Base-by-base conservation (phyloP, 2,329 filamentous ascomycete species). In the Penicillium rolfsii region DNA sequence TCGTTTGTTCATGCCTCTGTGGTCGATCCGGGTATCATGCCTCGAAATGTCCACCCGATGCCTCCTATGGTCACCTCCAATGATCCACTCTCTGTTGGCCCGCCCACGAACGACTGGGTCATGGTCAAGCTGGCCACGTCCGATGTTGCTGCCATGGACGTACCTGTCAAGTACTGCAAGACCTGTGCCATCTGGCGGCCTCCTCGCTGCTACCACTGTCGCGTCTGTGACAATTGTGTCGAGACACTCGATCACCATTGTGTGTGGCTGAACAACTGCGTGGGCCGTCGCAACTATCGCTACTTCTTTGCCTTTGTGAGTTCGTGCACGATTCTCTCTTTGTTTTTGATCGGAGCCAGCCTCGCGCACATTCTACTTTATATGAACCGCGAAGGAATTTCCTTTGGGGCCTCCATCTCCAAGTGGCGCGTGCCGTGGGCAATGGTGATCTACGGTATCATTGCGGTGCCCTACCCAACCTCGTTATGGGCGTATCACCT, bases 201-300 rank as follows among this genome's bases (percentile, higher is more conserved):
- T 38, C 93, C 94, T 30, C 91, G 95, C 60, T 93, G 92, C 60
- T 96, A 99, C 74, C 95, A 99, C 79, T 99, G 95, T 78, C 91
- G 95, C 59, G 85, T 97, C 30, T 99, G 95, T 79, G 94, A 99
- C 78, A 97, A 96, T 76, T 99, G 95, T 75, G 87, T 99, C 62
- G 95, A 99, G 77, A 97, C 93, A 0, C 92, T 97, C 68, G 95
- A 99, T 73, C 95, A 99, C 73, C 95, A 99, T 78, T 99, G 95
- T 72, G 93, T 98, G 16, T 99, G 95, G 95, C 86, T 99, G 65
- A 99, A 99, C 80, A 99, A 99, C 76, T 99, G 95, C 70, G 90
- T 99, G 53, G 95, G 95, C 46, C 89, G 94, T 67, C 91, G 95
- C 70, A 99, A 99, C 79, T 99, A 99, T 79, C 91, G 95, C 65